Evolutionary conservation across 2,329 filamentous ascomycete species (phyloP).

Genomic region (Cytospora piceicola): DNA sequence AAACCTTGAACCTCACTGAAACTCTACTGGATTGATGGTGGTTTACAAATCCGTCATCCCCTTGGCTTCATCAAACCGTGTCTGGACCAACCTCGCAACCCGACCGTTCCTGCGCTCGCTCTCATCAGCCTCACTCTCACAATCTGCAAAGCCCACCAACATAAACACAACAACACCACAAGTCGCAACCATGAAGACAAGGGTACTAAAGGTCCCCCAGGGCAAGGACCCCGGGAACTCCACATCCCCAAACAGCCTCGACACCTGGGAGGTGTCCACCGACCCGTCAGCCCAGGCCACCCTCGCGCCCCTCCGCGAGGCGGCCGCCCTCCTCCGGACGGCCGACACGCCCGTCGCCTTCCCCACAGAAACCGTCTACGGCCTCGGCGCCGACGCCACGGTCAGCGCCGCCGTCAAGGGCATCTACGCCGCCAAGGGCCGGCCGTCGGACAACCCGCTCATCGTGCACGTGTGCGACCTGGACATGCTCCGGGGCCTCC

Average conservation of each 20-base stretch:
- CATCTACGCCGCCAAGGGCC: constrained; percentile 90
- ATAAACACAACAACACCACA: constrained; percentile 5
- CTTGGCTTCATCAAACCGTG: not conserved
- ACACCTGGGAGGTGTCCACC: constrained; percentile 48
- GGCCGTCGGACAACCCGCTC: constrained; percentile 91
- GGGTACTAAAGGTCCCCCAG: constrained; percentile 36
- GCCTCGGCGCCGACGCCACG: constrained; percentile 93
- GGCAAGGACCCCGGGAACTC: constrained; percentile 28
- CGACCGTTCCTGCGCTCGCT: constrained; percentile 4
- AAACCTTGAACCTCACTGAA: not conserved
- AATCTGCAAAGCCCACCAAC: constrained; percentile 13
- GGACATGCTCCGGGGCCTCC: constrained; percentile 69
- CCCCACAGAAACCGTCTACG: constrained; percentile 97
- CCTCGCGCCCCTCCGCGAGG: constrained; percentile 57
- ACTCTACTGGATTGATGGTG: constrained; percentile 1
- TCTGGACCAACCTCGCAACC: not conserved
- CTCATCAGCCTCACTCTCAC: constrained; percentile 23
- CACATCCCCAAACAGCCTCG: constrained; percentile 35
- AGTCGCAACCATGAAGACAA: constrained; percentile 34
- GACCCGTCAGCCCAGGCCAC: constrained; percentile 35
- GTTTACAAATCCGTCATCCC: not conserved
- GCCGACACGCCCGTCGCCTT: constrained; percentile 84
- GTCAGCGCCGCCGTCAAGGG: constrained; percentile 79
- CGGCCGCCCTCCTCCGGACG: constrained; percentile 66
- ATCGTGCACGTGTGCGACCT: constrained; percentile 91